Percentiles rank a stretch among this genome's conserved stretches.
phyloP scores from a whole-genome alignment of 441 rosid species.

The Populus hybrid region DNA sequence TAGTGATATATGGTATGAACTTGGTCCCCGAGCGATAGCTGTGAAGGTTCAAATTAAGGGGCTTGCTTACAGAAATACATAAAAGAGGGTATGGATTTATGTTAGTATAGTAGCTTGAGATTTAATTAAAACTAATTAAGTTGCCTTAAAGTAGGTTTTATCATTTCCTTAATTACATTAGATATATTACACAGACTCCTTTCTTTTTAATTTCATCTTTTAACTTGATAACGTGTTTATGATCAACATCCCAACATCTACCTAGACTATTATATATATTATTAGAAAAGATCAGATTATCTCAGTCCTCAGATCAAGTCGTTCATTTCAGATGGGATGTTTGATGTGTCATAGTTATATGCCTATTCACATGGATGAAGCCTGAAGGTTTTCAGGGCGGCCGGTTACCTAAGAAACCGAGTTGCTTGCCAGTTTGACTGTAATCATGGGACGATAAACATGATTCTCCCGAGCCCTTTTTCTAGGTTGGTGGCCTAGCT shows the following conservation, averaged over 20 bases:
- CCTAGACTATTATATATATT: background rate
- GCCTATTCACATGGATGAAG: background rate
- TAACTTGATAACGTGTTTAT: background rate
- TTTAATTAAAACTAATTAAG: background rate
- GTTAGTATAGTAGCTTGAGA: background rate
- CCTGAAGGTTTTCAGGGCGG: background rate
- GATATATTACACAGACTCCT: too few species aligned
- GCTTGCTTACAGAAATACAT: background rate
- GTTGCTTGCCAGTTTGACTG: background rate
- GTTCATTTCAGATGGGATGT: background rate
- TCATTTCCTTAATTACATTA: background rate
- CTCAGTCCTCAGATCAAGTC: too few species aligned
- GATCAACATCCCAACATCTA: background rate
- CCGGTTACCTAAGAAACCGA: background rate
- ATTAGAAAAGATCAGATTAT: too few species aligned
- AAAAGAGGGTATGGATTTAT: background rate
- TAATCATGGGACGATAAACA: background rate
- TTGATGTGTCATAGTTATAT: background rate
- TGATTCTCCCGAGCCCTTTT: background rate
- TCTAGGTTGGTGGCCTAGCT: slow-evolving; percentile 23
- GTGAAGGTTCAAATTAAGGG: background rate
- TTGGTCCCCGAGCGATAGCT: background rate
- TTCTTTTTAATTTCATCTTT: background rate
- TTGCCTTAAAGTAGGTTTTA: background rate
- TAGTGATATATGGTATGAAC: background rate